Conservation (phyloP, 495 filamentous ascomycete genomes). For the Echria macrotheca region DNA sequence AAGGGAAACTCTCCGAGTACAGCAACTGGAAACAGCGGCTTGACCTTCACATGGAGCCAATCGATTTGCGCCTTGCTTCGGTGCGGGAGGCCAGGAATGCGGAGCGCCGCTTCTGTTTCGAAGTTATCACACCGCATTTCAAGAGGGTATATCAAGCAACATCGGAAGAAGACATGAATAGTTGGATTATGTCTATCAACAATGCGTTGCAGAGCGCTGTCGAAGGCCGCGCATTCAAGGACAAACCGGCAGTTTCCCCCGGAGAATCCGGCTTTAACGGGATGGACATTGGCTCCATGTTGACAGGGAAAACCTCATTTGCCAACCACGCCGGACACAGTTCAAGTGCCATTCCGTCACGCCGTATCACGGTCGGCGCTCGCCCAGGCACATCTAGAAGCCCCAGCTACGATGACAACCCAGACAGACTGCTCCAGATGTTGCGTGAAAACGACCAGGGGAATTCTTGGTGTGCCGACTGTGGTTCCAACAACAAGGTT, state of each 20-base stretch:
- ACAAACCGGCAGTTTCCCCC: slow-evolving; percentile 38
- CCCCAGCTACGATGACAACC: slow-evolving; percentile 68
- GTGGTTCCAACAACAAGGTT: slow-evolving; percentile 81
- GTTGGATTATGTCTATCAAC: slow-evolving; percentile 94
- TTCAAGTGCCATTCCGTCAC: slow-evolving; percentile 51
- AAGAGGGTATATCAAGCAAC: slow-evolving; percentile 97
- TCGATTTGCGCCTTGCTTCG: slow-evolving; percentile 93
- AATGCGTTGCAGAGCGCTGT: slow-evolving; percentile 95
- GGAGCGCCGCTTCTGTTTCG: slow-evolving; percentile 95
- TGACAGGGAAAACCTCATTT: slow-evolving; percentile 92
- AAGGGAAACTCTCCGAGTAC: slow-evolving; percentile 94
- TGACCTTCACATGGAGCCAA: slow-evolving; percentile 96
- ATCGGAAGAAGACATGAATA: slow-evolving; percentile 95
- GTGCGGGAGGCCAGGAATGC: slow-evolving; percentile 92
- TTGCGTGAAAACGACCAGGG: slow-evolving; percentile 88
- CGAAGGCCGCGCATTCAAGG: slow-evolving; percentile 63
- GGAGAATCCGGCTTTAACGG: slow-evolving; percentile 53
- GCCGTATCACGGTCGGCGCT: slow-evolving; percentile 82
- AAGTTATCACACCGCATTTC: slow-evolving; percentile 95
- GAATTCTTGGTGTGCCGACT: slow-evolving; percentile 94
- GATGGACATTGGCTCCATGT: slow-evolving; percentile 81
- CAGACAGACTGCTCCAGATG: slow-evolving; percentile 75
- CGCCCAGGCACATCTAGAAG: slow-evolving; percentile 70
- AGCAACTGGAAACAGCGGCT: slow-evolving; percentile 98
- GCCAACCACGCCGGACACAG: slow-evolving; percentile 47